Percentiles rank a stretch among this genome's conserved stretches.
Evolutionary conservation across 108 stramenopile species (phyloP).

Genomic region (Asterionellopsis glacialis): DNA sequence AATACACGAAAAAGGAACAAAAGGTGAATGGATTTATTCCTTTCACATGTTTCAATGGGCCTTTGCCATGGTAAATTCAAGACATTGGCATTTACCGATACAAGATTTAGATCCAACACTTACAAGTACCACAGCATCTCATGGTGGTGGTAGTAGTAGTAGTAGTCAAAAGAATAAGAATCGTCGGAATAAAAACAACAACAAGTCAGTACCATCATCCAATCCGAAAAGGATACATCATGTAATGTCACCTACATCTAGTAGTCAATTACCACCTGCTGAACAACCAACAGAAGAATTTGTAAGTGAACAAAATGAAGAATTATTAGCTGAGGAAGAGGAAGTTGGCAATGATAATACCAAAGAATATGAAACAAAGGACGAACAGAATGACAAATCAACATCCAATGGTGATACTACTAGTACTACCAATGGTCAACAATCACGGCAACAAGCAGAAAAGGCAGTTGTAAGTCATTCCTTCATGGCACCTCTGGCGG

Average conservation of each 20-base stretch:
- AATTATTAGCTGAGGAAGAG: neutral
- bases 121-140: slow-evolving; percentile 4
- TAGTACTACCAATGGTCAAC: neutral
- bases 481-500: slow-evolving; percentile 82
- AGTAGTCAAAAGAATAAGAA: neutral
- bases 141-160: neutral
- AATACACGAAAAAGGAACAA: neutral
- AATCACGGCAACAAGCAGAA: neutral
- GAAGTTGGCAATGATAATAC: neutral
- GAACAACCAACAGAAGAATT: slow-evolving; percentile 50
- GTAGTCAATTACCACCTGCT: slow-evolving; percentile 29
- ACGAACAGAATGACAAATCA: neutral
- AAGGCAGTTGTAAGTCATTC: slow-evolving; percentile 37
- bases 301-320: slow-evolving; percentile 24
- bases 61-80: slow-evolving; percentile 80
- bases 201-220: neutral
- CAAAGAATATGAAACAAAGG: neutral
- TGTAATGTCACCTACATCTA: neutral
- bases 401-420: neutral
- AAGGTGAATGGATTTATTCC: slow-evolving; percentile 60
- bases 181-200: neutral
- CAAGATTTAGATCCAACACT: slow-evolving; percentile 36
- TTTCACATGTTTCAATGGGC: slow-evolving; percentile 78
- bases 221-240: neutral
- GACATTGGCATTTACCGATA: slow-evolving; percentile 77